A percentile compares a stretch with the other conserved stretches of the same genome.
These are phyloP conservation scores for Leccinum variicolor DNA, from an alignment of 768 basidiomycete genomes.

Conservation along the genomic window DNA sequence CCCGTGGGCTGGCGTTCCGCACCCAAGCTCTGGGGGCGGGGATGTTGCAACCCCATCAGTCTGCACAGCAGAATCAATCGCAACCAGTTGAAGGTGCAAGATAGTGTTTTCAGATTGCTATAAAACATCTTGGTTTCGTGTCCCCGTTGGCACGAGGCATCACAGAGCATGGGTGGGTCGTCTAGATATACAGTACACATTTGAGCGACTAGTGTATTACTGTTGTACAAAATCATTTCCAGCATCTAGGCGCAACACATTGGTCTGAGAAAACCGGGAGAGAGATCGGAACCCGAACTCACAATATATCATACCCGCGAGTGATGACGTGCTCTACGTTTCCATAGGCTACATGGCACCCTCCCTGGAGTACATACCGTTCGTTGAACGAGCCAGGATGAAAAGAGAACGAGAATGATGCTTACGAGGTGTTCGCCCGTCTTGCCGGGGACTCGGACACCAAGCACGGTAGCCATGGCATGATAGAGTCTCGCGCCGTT, in stretches of 20 bases:
- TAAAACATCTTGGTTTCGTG: constrained; percentile 2
- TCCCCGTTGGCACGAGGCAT: too few species aligned
- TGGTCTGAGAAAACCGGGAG: background rate
- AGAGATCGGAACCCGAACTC: constrained; percentile 16
- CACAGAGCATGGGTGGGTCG: background rate
- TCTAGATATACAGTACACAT: background rate
- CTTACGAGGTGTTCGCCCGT: constrained; percentile 65
- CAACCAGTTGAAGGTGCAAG: constrained; percentile 30
- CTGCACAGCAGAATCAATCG: constrained; percentile 28
- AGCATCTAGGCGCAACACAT: constrained; percentile 31
- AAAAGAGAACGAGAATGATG: background rate
- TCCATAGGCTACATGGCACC: constrained; percentile 40
- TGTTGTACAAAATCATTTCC: constrained; percentile 23
- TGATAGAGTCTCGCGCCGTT: constrained; percentile 66
- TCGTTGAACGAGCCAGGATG: background rate
- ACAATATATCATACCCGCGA: constrained; percentile 45
- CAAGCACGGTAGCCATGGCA: constrained; percentile 50
- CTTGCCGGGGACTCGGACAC: constrained; percentile 68
- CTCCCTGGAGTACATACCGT: constrained; percentile 29
- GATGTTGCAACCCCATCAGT: constrained; percentile 41
- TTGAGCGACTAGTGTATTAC: background rate
- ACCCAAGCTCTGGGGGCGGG: constrained; percentile 89
- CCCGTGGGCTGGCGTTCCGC: constrained; percentile 85
- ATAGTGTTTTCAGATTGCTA: constrained; percentile 3
- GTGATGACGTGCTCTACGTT: constrained; percentile 36